phyloP scores from a whole-genome alignment of 441 rosid species.

The Adansonia grandidieri region DNA sequence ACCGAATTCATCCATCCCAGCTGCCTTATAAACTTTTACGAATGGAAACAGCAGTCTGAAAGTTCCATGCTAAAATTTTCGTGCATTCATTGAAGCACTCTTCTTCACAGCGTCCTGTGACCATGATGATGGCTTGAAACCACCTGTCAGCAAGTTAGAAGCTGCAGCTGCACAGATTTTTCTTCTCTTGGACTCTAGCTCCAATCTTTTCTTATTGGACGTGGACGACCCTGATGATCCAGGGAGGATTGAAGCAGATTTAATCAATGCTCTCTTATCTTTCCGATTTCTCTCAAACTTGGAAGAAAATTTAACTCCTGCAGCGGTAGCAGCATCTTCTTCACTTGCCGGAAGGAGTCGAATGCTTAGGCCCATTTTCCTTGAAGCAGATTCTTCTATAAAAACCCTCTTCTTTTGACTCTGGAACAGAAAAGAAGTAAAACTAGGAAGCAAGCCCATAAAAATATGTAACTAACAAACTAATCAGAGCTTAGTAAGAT shows the following conservation, averaged over 20 bases:
- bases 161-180: slow-evolving; percentile 70
- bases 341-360: slow-evolving; percentile 67
- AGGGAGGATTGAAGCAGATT: slow-evolving; percentile 67
- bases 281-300: slow-evolving; percentile 75
- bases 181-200: slow-evolving; percentile 79
- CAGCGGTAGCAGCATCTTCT: slow-evolving; percentile 66
- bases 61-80: slow-evolving; percentile 42
- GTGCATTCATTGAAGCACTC: slow-evolving; percentile 33
- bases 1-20: background rate
- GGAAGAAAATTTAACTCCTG: slow-evolving; percentile 61
- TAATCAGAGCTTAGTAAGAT: slow-evolving; percentile 11
- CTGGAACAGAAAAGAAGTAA: slow-evolving; percentile 34
- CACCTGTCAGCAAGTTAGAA: slow-evolving; percentile 59
- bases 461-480: background rate
- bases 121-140: slow-evolving; percentile 70
- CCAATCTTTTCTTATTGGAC: slow-evolving; percentile 56
- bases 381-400: slow-evolving; percentile 75
- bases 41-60: background rate
- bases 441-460: slow-evolving; percentile 2
- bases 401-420: slow-evolving; percentile 78
- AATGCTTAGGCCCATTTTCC: slow-evolving; percentile 77
- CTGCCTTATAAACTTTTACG: background rate
- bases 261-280: slow-evolving; percentile 74
- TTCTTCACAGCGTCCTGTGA: slow-evolving; percentile 46
- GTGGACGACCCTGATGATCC: slow-evolving; percentile 46